phyloP scores from a whole-genome alignment of 768 basidiomycete genomes.

The Mycena albidolilacea region DNA sequence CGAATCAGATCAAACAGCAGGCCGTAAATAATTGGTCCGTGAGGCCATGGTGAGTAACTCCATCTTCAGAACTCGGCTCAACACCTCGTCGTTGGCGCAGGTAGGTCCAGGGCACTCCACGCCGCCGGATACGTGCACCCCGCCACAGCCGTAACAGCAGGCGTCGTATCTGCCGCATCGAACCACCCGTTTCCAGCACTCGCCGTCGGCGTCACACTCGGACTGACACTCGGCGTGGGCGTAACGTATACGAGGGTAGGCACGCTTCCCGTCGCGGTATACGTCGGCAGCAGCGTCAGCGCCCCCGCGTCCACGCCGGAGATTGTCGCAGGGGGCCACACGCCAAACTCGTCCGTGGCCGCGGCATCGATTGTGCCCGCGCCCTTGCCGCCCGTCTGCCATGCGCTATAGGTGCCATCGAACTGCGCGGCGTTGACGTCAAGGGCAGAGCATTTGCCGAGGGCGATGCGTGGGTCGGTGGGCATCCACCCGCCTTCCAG shows the following conservation, averaged over 20 bases:
- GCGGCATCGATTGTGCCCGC: constrained; percentile 45
- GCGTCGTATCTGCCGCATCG: constrained; percentile 58
- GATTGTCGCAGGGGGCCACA: constrained; percentile 55
- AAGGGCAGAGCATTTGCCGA: constrained; percentile 66
- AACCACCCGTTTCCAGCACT: constrained; percentile 60
- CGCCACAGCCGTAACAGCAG: constrained; percentile 57
- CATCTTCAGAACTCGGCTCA: too few species aligned
- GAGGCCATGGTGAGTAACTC: too few species aligned
- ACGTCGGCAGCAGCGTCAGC: constrained; percentile 24
- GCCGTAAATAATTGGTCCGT: too few species aligned
- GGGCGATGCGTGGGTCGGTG: constrained; percentile 60
- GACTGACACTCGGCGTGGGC: background rate
- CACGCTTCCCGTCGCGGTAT: constrained; percentile 26
- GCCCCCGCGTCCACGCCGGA: constrained; percentile 14
- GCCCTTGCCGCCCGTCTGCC: constrained; percentile 73
- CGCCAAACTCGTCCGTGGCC: constrained; percentile 44
- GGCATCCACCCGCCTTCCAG: constrained; percentile 58
- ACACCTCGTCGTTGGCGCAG: too few species aligned
- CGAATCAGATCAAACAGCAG: too few species aligned
- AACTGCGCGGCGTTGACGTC: constrained; percentile 52
- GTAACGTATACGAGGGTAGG: constrained; percentile 18
- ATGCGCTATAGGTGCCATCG: constrained; percentile 57
- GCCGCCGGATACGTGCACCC: constrained; percentile 52
- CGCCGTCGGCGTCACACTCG: background rate
- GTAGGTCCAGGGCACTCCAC: background rate